Evolutionary conservation across 129 eudicot species (phyloP), one percentile per base, ranked within the genome.

Genomic region (Flaveria linearis): DNA sequence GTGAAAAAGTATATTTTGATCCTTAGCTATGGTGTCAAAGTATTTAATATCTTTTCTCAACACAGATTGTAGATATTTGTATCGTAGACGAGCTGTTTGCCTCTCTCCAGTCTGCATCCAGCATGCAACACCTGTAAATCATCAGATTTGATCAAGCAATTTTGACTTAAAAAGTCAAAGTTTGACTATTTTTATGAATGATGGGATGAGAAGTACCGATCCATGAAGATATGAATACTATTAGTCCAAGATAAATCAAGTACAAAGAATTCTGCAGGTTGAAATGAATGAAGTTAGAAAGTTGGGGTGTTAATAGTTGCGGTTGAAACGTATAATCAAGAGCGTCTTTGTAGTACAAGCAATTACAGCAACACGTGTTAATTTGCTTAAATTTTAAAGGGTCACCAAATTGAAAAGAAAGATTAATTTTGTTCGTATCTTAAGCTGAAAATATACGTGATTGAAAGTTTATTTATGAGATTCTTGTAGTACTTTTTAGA

Each of bases 21-120:
- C 89, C 42, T 81, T 87, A 41, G 92, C 96, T 84, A 82, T 80
- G 2, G 85, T 92, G 86, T 92, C 97, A 33, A 92, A 92, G 78
- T 87, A 92, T 3, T 61, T 69, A 62, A 92, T 89, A 61, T 89
- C 86, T 75, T 89, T 87, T 78, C 78, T 87, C 73, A 89, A 75
- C 57, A 92, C 87, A 23, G 93, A 83, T 42, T 84, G 83, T 18
- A 92, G 96, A 83, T 89, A 92, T 78, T 76, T 80, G 72, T 82
- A 69, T 51, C 97, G 86, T 73, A 92, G 74, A 57, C 84, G 84
- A 56, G 91, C 91, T 42, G 97, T 82, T 79, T 92, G 97, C 71
- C 97, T 86, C 82, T 92, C 91, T 25, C 96, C 96, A 1, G 97
- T 92, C 63, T 85, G 96, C 79, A 79, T 84, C 97, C 97, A 92